phyloP scores from a whole-genome alignment of 805 yeast species.

The Saccharomycopsis lassenensis region DNA sequence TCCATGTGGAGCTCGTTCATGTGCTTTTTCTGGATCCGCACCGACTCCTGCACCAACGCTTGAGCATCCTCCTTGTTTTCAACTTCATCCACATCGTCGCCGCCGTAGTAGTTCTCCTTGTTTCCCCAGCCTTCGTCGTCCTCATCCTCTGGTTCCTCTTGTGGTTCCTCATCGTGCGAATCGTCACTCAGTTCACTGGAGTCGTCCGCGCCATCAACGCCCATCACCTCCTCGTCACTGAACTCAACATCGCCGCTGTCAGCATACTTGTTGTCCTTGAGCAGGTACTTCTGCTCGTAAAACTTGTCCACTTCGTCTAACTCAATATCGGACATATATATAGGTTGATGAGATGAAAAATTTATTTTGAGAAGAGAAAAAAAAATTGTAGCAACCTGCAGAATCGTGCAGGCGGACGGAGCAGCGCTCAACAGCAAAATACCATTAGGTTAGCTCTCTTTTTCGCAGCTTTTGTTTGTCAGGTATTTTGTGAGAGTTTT shows the following conservation, averaged over 20 bases:
- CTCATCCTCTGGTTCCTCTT: constrained; percentile 26
- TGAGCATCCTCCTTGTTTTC: constrained; percentile 58
- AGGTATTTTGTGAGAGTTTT: too few species aligned
- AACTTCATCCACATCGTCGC: constrained; percentile 31
- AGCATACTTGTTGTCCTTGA: constrained; percentile 5
- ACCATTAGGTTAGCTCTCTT: too few species aligned
- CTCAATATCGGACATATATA: constrained; percentile 18
- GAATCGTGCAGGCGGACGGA: too few species aligned
- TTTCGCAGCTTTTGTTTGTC: too few species aligned
- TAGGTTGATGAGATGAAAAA: too few species aligned
- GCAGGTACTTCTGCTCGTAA: constrained; percentile 9
- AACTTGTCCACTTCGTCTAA: constrained; percentile 15
- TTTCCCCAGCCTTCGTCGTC: constrained; percentile 36
- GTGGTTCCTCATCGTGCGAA: constrained; percentile 21
- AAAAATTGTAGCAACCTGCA: too few species aligned
- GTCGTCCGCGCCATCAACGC: constrained; percentile 22
- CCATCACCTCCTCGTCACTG: constrained; percentile 16
- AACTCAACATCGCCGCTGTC: constrained; percentile 9
- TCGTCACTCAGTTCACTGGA: constrained; percentile 22
- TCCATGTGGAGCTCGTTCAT: constrained; percentile 64
- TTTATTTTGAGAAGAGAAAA: too few species aligned
- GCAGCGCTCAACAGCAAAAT: too few species aligned
- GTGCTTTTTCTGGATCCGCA: constrained; percentile 74
- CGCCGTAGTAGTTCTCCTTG: constrained; percentile 41
- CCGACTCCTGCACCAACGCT: constrained; percentile 78